Conservation (phyloP, 73 alveolate genomes). For the Paramecium biaurelia region DNA sequence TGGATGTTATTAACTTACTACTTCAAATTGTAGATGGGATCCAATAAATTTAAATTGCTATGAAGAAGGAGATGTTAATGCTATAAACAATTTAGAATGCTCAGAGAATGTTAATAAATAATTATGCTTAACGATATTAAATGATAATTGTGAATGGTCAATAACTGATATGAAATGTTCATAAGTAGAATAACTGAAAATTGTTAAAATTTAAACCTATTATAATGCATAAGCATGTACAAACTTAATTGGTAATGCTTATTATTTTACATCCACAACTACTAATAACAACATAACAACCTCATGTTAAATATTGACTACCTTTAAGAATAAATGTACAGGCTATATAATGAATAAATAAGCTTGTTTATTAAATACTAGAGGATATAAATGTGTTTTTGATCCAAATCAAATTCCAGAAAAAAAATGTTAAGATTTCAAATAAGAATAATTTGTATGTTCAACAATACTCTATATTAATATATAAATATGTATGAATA, state of each 20-base stretch:
- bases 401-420: background rate
- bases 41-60: background rate
- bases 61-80: background rate
- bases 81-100: background rate
- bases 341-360: background rate
- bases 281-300: background rate
- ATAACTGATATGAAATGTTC: background rate
- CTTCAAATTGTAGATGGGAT: background rate
- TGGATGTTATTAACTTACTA: background rate
- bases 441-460: background rate
- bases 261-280: background rate
- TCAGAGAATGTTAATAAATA: background rate
- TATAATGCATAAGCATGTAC: conserved; percentile 25
- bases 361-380: background rate
- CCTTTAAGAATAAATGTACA: background rate
- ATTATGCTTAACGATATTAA: background rate
- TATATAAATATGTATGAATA: background rate
- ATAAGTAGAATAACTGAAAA: background rate
- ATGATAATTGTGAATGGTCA: conserved; percentile 17
- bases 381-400: background rate
- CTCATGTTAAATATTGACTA: background rate
- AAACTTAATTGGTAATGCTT: background rate
- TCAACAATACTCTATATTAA: background rate
- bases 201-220: background rate
- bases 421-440: background rate